These are phyloP conservation scores for Orbilia quercus DNA, from an alignment of 2,329 filamentous ascomycete genomes.

Conservation along the genomic window DNA sequence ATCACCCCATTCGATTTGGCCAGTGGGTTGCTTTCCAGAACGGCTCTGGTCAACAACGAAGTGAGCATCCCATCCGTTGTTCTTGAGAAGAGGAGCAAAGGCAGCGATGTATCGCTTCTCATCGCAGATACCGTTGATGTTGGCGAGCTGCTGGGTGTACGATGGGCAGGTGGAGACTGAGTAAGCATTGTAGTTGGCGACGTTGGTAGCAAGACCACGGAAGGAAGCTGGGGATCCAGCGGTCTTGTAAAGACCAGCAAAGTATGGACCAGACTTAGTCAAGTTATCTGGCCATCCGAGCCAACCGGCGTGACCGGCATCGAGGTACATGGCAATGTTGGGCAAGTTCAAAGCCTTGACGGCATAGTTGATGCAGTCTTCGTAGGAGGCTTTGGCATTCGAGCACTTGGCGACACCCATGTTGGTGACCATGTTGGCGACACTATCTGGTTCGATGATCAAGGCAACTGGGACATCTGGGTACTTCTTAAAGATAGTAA, in stretches of 20 bases:
- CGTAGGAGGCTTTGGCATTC: constrained; percentile 66
- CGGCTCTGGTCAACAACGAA: constrained; percentile 70
- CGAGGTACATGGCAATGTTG: constrained; percentile 71
- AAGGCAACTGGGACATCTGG: constrained; percentile 59
- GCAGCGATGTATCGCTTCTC: constrained; percentile 63
- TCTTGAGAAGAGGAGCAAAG: constrained; percentile 62
- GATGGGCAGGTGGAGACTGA: constrained; percentile 61
- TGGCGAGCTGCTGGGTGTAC: constrained; percentile 65
- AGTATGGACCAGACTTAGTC: constrained; percentile 66
- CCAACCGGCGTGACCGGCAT: constrained; percentile 71
- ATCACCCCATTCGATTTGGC: constrained; percentile 67
- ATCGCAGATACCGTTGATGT: constrained; percentile 60
- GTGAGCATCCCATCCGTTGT: constrained; percentile 62
- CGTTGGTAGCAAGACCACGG: constrained; percentile 70
- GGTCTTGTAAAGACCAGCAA: constrained; percentile 67
- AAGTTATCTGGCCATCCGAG: constrained; percentile 71
- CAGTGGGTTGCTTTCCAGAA: constrained; percentile 67
- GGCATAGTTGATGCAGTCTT: constrained; percentile 68
- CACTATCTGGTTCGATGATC: constrained; percentile 68
- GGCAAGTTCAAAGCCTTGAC: constrained; percentile 68
- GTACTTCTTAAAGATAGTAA: constrained; percentile 63
- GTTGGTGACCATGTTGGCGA: constrained; percentile 72
- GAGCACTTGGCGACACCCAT: constrained; percentile 67
- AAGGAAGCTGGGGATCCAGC: constrained; percentile 67
- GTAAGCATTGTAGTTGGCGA: constrained; percentile 70